phyloP scores from a whole-genome alignment of 345 rosid species.

The Bretschneidera sinensis region DNA sequence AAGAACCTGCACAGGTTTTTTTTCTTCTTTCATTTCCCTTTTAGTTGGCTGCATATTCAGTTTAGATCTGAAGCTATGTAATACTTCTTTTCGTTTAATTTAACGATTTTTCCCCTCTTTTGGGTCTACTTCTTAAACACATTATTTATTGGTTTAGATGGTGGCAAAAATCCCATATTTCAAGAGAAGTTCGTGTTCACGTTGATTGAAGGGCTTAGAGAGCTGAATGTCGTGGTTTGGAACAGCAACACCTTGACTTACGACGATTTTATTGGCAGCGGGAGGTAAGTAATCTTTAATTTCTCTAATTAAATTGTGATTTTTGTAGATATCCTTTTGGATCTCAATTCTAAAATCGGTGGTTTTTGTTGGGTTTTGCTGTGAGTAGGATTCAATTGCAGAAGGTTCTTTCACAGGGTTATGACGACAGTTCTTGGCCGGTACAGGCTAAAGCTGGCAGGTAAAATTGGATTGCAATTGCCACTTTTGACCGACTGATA shows the following conservation, averaged over 20 bases:
- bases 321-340: conserved; percentile 1
- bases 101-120: conserved; percentile 3
- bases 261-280: conserved; percentile 83
- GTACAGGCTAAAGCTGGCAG: conserved; percentile 79
- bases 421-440: conserved; percentile 71
- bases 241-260: conserved; percentile 64
- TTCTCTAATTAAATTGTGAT: neutral
- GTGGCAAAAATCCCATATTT: conserved; percentile 72
- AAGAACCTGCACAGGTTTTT: conserved; percentile 61
- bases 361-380: conserved; percentile 10
- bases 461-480: conserved; percentile 24
- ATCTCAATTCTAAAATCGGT: conserved; percentile 11
- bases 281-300: conserved; percentile 46
- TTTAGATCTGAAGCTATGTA: conserved; percentile 6
- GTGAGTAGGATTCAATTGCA: conserved; percentile 62
- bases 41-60: no score
- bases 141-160: conserved; percentile 49
- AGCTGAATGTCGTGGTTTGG: conserved; percentile 58
- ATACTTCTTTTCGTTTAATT: no score
- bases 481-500: no score
- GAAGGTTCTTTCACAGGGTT: conserved; percentile 73
- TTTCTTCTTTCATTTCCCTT: neutral
- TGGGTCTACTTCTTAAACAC: no score
- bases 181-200: conserved; percentile 82
- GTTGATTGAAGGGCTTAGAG: conserved; percentile 79